Evolutionary conservation across 108 stramenopile species (phyloP).

Genomic region (Seminavis robusta): DNA sequence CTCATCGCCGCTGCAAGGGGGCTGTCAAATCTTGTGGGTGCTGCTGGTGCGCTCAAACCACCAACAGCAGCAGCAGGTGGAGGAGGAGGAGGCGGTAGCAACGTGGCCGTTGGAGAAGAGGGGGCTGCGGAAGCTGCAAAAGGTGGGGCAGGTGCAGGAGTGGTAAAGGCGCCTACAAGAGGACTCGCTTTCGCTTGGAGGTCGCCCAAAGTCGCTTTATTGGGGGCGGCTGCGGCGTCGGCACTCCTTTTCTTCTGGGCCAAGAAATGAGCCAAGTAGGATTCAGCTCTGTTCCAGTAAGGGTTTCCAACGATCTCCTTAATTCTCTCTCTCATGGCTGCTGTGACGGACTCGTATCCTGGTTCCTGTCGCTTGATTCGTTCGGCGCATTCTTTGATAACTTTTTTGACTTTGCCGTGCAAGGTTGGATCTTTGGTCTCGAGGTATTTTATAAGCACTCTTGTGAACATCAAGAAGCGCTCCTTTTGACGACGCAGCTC

Average conservation of each 20-base stretch:
- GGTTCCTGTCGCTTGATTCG: conserved; percentile 69
- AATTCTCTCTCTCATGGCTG: conserved; percentile 51
- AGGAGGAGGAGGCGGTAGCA: no score
- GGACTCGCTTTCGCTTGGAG: no score
- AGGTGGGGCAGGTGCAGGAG: no score
- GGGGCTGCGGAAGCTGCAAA: no score
- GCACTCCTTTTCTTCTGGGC: conserved; percentile 32
- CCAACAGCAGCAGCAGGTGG: no score
- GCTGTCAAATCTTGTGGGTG: no score
- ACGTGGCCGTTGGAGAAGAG: no score
- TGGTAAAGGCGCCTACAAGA: no score
- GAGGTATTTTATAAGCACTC: conserved; percentile 79
- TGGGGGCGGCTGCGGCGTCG: conserved; percentile 7
- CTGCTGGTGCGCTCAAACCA: no score
- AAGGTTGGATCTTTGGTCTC: conserved; percentile 66
- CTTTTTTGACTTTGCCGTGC: conserved; percentile 61
- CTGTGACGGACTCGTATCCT: conserved; percentile 58
- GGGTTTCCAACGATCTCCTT: conserved; percentile 54
- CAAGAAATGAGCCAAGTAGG: conserved; percentile 56
- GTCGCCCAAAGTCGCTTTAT: no score
- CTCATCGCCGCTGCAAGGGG: no score
- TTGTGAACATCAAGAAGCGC: conserved; percentile 79
- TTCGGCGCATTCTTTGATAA: conserved; percentile 80
- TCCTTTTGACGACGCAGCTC: conserved; percentile 67
- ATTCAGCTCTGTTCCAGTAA: conserved; percentile 72